A percentile compares a stretch with the other conserved stretches of the same genome.
These are phyloP conservation scores for Crithidia fasciculata DNA, from an alignment of 208 protist genomes.

Conservation along the genomic window DNA sequence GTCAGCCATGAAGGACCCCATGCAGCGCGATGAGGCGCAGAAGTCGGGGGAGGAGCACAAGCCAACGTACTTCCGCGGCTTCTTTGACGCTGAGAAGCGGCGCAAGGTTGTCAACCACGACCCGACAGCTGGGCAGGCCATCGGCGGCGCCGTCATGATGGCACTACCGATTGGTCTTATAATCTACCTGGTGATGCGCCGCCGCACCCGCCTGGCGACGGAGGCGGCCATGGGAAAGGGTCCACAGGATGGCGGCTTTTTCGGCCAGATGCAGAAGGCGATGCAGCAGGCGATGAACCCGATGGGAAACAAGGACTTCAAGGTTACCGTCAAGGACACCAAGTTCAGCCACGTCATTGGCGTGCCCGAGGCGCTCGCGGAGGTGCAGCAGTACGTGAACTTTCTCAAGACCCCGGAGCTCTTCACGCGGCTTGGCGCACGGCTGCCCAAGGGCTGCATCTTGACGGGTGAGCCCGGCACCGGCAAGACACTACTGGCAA, in stretches of 20 bases:
- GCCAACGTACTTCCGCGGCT: conserved; percentile 78
- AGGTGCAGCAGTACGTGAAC: conserved; percentile 96
- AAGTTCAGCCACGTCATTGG: conserved; percentile 89
- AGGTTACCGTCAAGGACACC: conserved; percentile 76
- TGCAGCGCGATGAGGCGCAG: conserved; percentile 19
- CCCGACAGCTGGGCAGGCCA: conserved; percentile 53
- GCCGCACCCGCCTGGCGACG: conserved; percentile 31
- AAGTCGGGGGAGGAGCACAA: conserved; percentile 17
- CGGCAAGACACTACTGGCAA: conserved; percentile 95
- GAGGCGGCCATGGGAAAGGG: conserved; percentile 31
- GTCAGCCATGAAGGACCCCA: conserved; percentile 11
- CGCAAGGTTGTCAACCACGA: conserved; percentile 77
- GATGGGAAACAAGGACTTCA: conserved; percentile 71
- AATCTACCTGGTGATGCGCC: conserved; percentile 61
- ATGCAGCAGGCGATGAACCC: conserved; percentile 83
- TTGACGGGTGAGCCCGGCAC: conserved; percentile 96
- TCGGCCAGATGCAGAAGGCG: conserved; percentile 51
- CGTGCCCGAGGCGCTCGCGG: conserved; percentile 94
- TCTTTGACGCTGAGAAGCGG: conserved; percentile 84
- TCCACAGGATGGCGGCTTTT: conserved; percentile 41
- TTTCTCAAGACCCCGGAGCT: conserved; percentile 94
- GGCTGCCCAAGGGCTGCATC: conserved; percentile 96
- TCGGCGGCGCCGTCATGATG: conserved; percentile 58
- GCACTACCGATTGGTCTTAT: conserved; percentile 70
- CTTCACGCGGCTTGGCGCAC: conserved; percentile 94